Evolutionary conservation across 352 stramenopile genomes (phyloP).

Genomic region (Phytophthora rubi): DNA sequence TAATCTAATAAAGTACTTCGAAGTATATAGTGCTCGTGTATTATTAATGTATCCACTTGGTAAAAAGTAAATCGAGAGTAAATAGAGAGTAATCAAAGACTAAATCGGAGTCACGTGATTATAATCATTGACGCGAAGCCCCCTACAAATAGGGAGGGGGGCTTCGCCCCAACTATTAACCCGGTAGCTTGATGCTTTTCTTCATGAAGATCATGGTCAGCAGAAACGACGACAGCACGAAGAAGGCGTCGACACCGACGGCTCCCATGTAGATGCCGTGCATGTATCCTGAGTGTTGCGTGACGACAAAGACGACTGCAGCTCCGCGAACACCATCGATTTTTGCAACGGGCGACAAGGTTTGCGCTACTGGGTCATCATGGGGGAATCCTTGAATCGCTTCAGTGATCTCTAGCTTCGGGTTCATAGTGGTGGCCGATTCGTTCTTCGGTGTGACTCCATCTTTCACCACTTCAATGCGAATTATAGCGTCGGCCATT

Average conservation of each 20-base stretch:
- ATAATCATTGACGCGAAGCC: no score
- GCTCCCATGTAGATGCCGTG: slow-evolving; percentile 9
- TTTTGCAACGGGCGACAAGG: slow-evolving; percentile 3
- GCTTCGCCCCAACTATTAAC: no score
- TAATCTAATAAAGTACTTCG: no score
- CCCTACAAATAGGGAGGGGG: no score
- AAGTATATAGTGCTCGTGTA: no score
- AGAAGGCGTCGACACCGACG: slow-evolving; percentile 21
- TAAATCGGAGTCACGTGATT: background rate
- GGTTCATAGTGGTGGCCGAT: no score
- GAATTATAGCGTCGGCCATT: no score
- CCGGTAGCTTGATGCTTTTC: slow-evolving; percentile 25
- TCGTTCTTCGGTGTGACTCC: no score
- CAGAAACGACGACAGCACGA: slow-evolving; percentile 26
- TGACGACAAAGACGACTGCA: slow-evolving; percentile 14
- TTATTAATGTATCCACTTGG: no score
- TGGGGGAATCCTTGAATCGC: background rate
- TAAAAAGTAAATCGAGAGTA: no score
- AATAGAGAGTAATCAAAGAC: no score
- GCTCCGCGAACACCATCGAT: slow-evolving; percentile 7
- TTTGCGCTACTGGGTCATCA: background rate
- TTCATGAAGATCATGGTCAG: slow-evolving; percentile 31
- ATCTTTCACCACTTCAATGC: no score
- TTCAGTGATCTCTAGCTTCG: background rate
- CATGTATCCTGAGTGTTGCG: slow-evolving; percentile 9